Base-by-base conservation (phyloP, 768 basidiomycete species). In the Mrakia blollopis region DNA sequence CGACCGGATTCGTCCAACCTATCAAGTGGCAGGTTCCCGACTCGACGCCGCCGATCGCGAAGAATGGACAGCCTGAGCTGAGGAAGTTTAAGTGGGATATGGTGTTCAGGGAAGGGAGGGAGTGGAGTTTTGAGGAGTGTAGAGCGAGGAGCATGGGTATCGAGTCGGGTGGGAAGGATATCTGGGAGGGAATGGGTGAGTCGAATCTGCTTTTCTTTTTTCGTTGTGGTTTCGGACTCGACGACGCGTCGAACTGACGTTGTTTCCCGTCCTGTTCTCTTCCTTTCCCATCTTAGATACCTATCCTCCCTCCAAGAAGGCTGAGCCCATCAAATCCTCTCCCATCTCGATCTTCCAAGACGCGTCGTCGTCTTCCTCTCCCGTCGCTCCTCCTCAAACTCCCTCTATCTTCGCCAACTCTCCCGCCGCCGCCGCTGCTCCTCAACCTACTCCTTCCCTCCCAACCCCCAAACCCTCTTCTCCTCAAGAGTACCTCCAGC, bases 41-140 rank as follows among this genome's bases (percentile, higher is more conserved):
- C 50, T 54, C 72, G 65, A 77, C 76, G 37, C 72, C 76, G 11
- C 70, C 72, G 13, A 37, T 77, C 6, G 62, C 44, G 62, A 77
- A 77, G 76, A 73, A 72, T 32, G 76, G 76, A 50, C 82, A 84
- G 77, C 74, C 81, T 3, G 83, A 84, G 73, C 71, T 80, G 61
- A 71, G 84, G 75, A 82, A 82, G 80, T 83, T 84, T 75, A 81
- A 81, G 61, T 84, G 84, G 83, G 79, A 94, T 21, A 91, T 90
- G 80, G 83, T 84, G 16, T 92, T 90, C n/a, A 88, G 89, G 44
- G 89, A 91, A 70, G 87, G 89, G 2, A 86, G 88, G 1, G 94
- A 98, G 82, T 96, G 91, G 84, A 91, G 92, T 80, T 89, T 90
- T 32, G 89, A 92, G 81, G 95, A 86, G 90, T 89, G 50, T 32